These are phyloP conservation scores for Lepidopterella palustris DNA, from an alignment of 495 filamentous ascomycete genomes.

Conservation along the genomic window DNA sequence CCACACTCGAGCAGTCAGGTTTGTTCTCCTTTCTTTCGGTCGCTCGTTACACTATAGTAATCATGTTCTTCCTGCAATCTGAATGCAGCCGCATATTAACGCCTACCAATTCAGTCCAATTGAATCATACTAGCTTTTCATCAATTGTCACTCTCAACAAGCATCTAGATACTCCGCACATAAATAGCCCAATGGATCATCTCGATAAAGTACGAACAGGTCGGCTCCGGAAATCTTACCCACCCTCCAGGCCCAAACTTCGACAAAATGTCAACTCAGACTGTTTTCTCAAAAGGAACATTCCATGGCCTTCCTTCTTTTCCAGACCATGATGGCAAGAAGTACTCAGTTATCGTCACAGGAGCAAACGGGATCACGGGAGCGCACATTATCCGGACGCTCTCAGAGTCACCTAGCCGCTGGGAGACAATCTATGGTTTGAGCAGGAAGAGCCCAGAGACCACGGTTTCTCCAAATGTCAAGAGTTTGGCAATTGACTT, in stretches of 20 bases:
- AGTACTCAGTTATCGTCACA: conserved; percentile 47
- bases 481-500: conserved; percentile 47
- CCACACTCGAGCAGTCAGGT: too few relatives aligned
- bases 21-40: too few relatives aligned
- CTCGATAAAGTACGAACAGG: not conserved
- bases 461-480: conserved; percentile 36
- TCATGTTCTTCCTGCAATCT: too few relatives aligned
- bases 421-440: conserved; percentile 51
- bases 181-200: too few relatives aligned
- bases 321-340: conserved; percentile 29
- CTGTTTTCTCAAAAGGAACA: conserved; percentile 38
- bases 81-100: too few relatives aligned
- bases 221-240: not conserved
- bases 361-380: conserved; percentile 50
- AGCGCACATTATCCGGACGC: conserved; percentile 42
- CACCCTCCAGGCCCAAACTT: not conserved
- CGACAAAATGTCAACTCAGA: not conserved
- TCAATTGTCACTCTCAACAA: too few relatives aligned
- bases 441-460: conserved; percentile 40
- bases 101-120: too few relatives aligned
- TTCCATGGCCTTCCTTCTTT: conserved; percentile 46
- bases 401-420: conserved; percentile 40
- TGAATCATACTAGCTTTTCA: too few relatives aligned
- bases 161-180: too few relatives aligned
- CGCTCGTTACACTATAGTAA: too few relatives aligned